Percentiles rank a stretch among this genome's conserved stretches.
phyloP scores from a whole-genome alignment of 805 yeast genomes.

The Cyberlindnera japonica region DNA sequence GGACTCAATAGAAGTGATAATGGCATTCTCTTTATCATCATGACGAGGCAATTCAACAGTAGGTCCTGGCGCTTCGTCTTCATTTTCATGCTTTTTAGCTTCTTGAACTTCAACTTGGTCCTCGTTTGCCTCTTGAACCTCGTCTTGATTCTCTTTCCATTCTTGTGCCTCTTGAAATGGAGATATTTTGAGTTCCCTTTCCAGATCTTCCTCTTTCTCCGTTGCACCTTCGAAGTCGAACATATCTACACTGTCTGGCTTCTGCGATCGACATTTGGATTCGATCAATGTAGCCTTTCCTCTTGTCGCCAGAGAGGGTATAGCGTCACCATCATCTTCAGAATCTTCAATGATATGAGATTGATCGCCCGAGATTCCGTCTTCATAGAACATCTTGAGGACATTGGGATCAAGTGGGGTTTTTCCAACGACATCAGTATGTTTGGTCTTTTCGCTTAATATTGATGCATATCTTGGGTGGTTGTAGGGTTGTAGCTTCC shows the following conservation, averaged over 20 bases:
- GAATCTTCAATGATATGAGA: conserved; percentile 25
- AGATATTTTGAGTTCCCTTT: no score
- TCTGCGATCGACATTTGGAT: no score
- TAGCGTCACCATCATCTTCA: conserved; percentile 18
- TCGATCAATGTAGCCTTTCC: no score
- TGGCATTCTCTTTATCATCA: conserved; percentile 10
- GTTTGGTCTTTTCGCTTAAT: conserved; percentile 8
- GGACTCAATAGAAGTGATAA: conserved; percentile 1
- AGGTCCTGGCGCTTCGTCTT: not conserved
- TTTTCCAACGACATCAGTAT: conserved; percentile 50
- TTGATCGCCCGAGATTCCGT: conserved; percentile 23
- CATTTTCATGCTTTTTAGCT: not conserved
- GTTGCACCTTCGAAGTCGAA: no score
- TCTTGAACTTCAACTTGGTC: not conserved
- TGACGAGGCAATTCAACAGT: no score
- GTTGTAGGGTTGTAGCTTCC: conserved; percentile 49
- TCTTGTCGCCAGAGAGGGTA: not conserved
- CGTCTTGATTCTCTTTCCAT: not conserved
- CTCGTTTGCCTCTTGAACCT: not conserved
- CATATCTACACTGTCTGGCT: no score
- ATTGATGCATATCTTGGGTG: conserved; percentile 44
- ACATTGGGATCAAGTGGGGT: conserved; percentile 42
- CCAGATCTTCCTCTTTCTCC: no score
- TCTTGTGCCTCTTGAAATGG: not conserved
- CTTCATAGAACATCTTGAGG: conserved; percentile 37